Conservation (phyloP, 805 yeast genomes). For the Ogataea pignaliae region DNA sequence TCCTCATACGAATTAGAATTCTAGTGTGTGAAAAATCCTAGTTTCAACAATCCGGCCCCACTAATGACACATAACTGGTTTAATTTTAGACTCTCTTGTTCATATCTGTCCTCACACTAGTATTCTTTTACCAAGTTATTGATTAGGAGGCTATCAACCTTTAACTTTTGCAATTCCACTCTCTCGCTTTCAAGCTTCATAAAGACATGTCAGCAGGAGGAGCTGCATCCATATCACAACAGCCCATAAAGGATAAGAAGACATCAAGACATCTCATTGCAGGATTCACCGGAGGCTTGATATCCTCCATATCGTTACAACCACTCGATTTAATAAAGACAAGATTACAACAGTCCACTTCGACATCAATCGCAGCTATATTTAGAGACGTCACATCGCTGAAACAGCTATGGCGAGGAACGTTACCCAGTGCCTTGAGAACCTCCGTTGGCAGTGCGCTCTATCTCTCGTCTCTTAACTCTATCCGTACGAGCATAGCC, state of each 20-base stretch:
- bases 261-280: slow-evolving; percentile 57
- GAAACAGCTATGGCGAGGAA: slow-evolving; percentile 83
- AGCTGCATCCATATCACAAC: not conserved
- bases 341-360: slow-evolving; percentile 61
- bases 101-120: too few relatives aligned
- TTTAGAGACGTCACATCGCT: slow-evolving; percentile 38
- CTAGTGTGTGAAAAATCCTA: too few relatives aligned
- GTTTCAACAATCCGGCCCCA: too few relatives aligned
- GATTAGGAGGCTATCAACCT: too few relatives aligned
- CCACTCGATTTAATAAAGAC: slow-evolving; percentile 90
- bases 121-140: too few relatives aligned
- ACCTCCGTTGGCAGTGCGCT: slow-evolving; percentile 90
- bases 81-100: too few relatives aligned
- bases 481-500: slow-evolving; percentile 51
- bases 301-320: slow-evolving; percentile 75
- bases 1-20: too few relatives aligned
- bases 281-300: slow-evolving; percentile 81
- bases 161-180: too few relatives aligned
- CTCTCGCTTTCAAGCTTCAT: too few relatives aligned
- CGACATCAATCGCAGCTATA: slow-evolving; percentile 28
- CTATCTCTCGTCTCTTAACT: slow-evolving; percentile 70
- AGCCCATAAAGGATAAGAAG: slow-evolving; percentile 8
- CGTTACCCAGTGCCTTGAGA: slow-evolving; percentile 82
- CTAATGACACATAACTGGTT: too few relatives aligned
- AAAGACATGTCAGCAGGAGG: not conserved